Evolutionary conservation across 2,329 filamentous ascomycete genomes (phyloP), one percentile per base, ranked within the genome.

Genomic region (Colletotrichum cuscutae): DNA sequence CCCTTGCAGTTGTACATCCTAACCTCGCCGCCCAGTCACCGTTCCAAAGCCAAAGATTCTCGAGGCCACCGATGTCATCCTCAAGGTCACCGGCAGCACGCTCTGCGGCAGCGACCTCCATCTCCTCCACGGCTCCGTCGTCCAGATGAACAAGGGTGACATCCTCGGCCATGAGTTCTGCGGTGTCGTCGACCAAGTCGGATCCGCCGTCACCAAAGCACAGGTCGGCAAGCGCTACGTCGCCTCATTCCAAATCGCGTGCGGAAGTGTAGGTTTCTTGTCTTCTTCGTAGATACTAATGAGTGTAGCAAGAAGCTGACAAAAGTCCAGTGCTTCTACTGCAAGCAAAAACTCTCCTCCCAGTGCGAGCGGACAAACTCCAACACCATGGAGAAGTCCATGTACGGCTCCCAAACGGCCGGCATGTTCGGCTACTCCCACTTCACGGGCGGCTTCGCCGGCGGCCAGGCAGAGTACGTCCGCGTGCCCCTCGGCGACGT

Each of bases 381-480:
- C 54, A 97, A 94, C 80, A 91, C 88, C 0, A 88, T 90, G 57
- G 88, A 89, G 75, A 92, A 93, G 76, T 90, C 88, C 65, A 92
- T 97, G 91, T 97, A 97, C 79, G 95, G 95, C 13, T 90, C 91
- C 2, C 88, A 91, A 63, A 95, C 94, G 4, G 88, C 93, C 1
- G 95, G 91, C 22, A 91, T 94, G 75, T 93, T 94, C 77, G 92
- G 92, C 1, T 94, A 93, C 78, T 91, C 90, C 3, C 92, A 95
- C 78, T 94, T 97, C 79, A 95, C 93, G 0, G 95, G 94, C 7
- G 95, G 95, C 0, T 97, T 96, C 79, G 94, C 94, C 1, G 94
- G 95, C 61, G 95, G 95, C 0, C 95, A 97, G 82, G 93, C 94
- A 4, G 95, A 97, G 83, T 97, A 95, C 78, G 92, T 95, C 0